Percentiles rank a stretch among this genome's conserved stretches.
Conservation (phyloP, 768 basidiomycete genomes). For the Amanita thiersii region DNA sequence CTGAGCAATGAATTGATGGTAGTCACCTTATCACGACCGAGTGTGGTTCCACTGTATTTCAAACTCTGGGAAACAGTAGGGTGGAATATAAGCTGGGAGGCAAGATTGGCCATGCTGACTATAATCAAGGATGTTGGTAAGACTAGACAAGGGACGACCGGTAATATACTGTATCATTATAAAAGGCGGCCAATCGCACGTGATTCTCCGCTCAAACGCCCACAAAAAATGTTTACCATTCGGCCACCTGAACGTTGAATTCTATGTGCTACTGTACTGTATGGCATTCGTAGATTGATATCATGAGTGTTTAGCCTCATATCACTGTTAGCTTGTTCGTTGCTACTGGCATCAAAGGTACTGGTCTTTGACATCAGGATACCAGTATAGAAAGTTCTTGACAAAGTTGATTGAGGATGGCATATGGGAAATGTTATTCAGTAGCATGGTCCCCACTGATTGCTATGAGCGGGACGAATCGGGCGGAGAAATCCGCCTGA, state of each 20-base stretch:
- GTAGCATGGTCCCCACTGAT: constrained; percentile 8
- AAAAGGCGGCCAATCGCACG: constrained; percentile 13
- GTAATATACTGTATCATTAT: constrained; percentile 10
- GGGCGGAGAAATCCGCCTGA: constrained; percentile 14
- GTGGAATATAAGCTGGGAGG: constrained; percentile 79
- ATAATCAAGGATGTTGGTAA: constrained; percentile 4
- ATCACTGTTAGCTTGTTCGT: no score
- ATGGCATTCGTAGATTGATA: no score
- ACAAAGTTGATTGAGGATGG: no score
- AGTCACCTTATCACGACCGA: constrained; percentile 84
- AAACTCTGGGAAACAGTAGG: constrained; percentile 70
- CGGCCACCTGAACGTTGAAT: no score
- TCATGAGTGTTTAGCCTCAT: no score
- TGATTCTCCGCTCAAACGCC: constrained; percentile 12
- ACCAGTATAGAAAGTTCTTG: no score
- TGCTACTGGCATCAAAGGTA: no score
- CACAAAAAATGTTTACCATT: no score
- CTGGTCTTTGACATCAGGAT: no score
- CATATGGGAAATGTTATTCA: constrained; percentile 10
- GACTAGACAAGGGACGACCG: constrained; percentile 6
- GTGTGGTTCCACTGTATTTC: constrained; percentile 71
- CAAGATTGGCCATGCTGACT: constrained; percentile 38
- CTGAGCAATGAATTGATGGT: no score
- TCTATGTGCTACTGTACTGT: no score
- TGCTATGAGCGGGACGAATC: constrained; percentile 13